Percentiles rank a stretch among this genome's conserved stretches.
Conservation (phyloP, 2,329 filamentous ascomycete species). For the Microascus cirrosus region DNA sequence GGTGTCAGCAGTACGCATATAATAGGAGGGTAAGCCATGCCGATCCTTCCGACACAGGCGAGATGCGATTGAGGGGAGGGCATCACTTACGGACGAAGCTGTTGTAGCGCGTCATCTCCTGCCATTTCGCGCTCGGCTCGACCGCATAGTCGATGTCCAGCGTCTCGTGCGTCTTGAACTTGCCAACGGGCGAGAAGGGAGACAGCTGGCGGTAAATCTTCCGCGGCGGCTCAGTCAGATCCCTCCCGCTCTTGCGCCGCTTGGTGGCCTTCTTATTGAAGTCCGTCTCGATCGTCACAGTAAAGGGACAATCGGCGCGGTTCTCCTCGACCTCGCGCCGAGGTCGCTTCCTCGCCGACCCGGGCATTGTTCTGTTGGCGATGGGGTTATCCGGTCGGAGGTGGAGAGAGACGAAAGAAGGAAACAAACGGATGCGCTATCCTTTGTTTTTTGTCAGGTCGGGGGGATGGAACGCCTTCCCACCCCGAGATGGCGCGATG, state of each 20-base stretch:
- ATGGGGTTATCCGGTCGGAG: background rate
- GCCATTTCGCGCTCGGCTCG: constrained; percentile 40
- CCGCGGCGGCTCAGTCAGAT: constrained; percentile 28
- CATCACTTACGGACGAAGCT: constrained; percentile 45
- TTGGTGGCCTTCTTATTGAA: constrained; percentile 32
- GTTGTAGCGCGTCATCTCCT: constrained; percentile 49
- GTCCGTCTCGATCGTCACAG: constrained; percentile 25
- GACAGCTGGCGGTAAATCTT: constrained; percentile 38
- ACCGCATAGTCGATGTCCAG: constrained; percentile 46
- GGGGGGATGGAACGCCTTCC: background rate
- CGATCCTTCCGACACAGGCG: background rate
- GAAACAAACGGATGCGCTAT: background rate
- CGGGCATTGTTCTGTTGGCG: background rate
- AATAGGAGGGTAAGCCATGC: background rate
- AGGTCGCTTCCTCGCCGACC: constrained; percentile 31
- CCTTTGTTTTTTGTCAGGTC: background rate
- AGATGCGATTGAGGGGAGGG: background rate
- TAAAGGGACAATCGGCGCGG: constrained; percentile 46
- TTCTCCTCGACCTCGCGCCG: constrained; percentile 35
- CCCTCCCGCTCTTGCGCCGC: constrained; percentile 26
- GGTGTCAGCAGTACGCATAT: background rate
- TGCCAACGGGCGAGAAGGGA: constrained; percentile 41
- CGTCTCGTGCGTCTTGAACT: constrained; percentile 40
- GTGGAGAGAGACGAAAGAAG: background rate
- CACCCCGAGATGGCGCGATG: background rate